Evolutionary conservation across 208 protist species (phyloP).

Genomic region (Acanthamoeba lenticulata): DNA sequence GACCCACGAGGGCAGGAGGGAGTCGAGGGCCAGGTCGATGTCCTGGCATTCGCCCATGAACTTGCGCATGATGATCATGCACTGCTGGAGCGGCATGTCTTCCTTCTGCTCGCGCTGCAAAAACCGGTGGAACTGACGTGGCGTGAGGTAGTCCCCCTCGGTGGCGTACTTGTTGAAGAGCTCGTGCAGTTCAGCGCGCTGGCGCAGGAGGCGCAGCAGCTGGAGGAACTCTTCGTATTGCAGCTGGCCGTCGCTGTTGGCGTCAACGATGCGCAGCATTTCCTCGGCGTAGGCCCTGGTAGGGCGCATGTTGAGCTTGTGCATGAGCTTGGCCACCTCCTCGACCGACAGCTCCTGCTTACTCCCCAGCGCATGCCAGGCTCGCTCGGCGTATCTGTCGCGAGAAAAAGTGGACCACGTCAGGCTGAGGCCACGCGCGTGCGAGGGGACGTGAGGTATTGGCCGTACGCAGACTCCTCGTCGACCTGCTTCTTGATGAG

Average conservation of each 20-base stretch:
- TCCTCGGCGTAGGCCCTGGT: not conserved
- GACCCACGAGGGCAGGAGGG: not conserved
- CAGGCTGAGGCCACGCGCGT: no score
- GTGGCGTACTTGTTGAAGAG: constrained; percentile 66
- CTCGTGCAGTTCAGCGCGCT: constrained; percentile 64
- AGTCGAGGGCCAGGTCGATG: not conserved
- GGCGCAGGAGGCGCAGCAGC: not conserved
- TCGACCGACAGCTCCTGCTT: constrained; percentile 7
- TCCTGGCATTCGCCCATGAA: constrained; percentile 17
- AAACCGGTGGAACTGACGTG: constrained; percentile 69
- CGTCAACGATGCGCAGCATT: constrained; percentile 43
- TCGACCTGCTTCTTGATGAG: constrained; percentile 33
- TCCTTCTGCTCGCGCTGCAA: constrained; percentile 72
- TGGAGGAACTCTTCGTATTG: constrained; percentile 5
- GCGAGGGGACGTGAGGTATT: not conserved
- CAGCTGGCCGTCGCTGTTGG: constrained; percentile 1
- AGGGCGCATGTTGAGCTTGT: not conserved
- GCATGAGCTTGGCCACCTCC: not conserved
- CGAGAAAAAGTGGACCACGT: not conserved
- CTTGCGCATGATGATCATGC: not conserved
- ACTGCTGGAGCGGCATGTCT: constrained; percentile 27
- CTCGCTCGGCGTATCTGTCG: not conserved
- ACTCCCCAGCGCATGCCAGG: not conserved
- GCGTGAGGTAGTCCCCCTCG: not conserved
- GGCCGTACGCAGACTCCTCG: not conserved